Base-by-base conservation (phyloP, 2,329 filamentous ascomycete species). In the Penicillium janthinellum region DNA sequence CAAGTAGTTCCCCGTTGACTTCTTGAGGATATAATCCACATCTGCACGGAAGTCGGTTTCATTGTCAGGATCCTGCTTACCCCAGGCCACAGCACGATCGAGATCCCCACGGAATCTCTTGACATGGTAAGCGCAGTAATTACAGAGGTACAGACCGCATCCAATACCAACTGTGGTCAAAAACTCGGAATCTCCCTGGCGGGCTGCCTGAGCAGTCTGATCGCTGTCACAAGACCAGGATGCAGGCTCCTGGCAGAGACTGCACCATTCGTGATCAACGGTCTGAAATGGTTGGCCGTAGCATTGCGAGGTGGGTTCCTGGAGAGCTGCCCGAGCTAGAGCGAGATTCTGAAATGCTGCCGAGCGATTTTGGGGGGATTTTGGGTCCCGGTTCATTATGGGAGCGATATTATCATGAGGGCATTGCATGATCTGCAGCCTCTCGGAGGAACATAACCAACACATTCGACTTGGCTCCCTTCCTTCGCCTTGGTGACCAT, bases 241-340 rank as follows among this genome's bases (percentile, higher is more conserved):
- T 0, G 78, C 79, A 1, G 77, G 72, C 11, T 67, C 67, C 2
- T 73, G 72, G 54, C 80, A 82, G 1, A 82, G 50, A 4, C 70
- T 69, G 61, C 80, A 82, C 75, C 76, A 81, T 5, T 63, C 17
- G 12, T 67, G 58, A 34, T 58, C 42, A 28, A 71, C 60, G 28
- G 51, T 12, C 10, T 58, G 44, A 11, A 56, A 48, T 7, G 34
- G 12, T 4, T 48, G 31, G 1, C 56, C 56, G 11, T 54, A 39
- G 6, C n/a, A 15, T 1, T 2, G 28, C 3, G 49, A 56, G 7
- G 12, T 2, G 6, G 53, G 39, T 1, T 59, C 20, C 11, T 47
- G 42, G 11, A 64, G 22, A 14, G 22, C 37, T 3, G 39, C 12
- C 8, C 14, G 15, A 17, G 61, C 61, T 28, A 20, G 7, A 1